Evolutionary conservation across 164 flowering plant species (phyloP), one percentile per base, ranked within the genome.

Genomic region (Nymphaea thermarum): DNA sequence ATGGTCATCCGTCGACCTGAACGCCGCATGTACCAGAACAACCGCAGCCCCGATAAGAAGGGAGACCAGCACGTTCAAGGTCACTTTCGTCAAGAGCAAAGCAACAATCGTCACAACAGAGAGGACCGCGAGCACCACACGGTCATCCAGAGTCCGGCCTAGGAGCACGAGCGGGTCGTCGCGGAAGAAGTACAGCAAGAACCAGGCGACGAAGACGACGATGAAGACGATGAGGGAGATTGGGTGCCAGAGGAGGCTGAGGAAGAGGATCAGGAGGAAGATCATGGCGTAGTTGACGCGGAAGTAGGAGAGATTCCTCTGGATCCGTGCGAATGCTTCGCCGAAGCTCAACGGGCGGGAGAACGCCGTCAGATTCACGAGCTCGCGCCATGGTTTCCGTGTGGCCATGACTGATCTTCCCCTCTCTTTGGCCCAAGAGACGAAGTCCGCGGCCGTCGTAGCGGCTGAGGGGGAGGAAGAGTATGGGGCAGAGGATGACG

Each of bases 241-340:
- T 3, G 71, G 65, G 5, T 43, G 8, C 6, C 15, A 25, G 65
- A 68, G 51, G 65, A 65, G 55, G 14, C 44, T 62, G 57, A 70
- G 42, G 25, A 70, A 16, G n/a, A 53, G 57, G 64, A 25, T 41
- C 53, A 51, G 43, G 60, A 55, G 60, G 16, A 55, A 4, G 57
- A 70, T 43, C 16, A 70, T 18, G 10, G 67, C 72, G 64, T 70
- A 65, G 67, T 70, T 70, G 53, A 65, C 8, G 53, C 67, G 63
- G 63, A 70, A 70, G 43, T 59, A 70, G 17, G 43, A 3, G 12
- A 36, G 5, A 42, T 65, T 70, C 42, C 6, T 65, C 43, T 42
- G 43, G 57, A 70, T 62, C 42, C 68, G 63, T 43, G 42, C 18
- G 25, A 47, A 18, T 63, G 67, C 68, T 47, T 43, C 63, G 53